A percentile compares a stretch with the other conserved stretches of the same genome.
These are phyloP conservation scores for Chlorella sp. DNA, from an alignment of 139 green algal species.

Conservation along the genomic window DNA sequence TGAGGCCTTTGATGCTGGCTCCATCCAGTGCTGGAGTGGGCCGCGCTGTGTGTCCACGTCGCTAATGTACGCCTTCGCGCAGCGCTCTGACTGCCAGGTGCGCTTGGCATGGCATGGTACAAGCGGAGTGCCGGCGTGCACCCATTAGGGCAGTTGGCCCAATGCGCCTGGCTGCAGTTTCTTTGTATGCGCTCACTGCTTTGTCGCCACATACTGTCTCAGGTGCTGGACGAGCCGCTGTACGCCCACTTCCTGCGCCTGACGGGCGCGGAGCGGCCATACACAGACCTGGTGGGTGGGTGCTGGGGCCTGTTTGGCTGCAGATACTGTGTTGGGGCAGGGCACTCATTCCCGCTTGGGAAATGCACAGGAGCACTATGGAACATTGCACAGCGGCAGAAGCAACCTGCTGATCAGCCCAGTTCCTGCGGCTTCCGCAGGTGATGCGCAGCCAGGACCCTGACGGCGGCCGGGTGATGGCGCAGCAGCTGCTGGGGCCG, in stretches of 20 bases:
- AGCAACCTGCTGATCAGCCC: too few relatives aligned
- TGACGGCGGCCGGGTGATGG: slow-evolving; percentile 58
- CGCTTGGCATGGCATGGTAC: too few relatives aligned
- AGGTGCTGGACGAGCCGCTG: slow-evolving; percentile 60
- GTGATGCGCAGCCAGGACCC: slow-evolving; percentile 37
- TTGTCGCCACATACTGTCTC: too few relatives aligned
- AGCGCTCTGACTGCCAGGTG: slow-evolving; percentile 40
- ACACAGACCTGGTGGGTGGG: slow-evolving; percentile 33
- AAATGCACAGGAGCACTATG: too few relatives aligned
- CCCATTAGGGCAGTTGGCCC: too few relatives aligned
- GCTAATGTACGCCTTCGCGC: slow-evolving; percentile 52
- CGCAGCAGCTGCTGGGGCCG: slow-evolving; percentile 38
- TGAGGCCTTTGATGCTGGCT: not conserved
- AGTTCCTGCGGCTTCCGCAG: too few relatives aligned
- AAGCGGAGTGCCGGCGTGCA: not conserved
- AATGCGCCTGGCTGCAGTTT: too few relatives aligned
- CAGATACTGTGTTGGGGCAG: not conserved
- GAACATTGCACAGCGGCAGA: too few relatives aligned
- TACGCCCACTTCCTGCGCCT: slow-evolving; percentile 51
- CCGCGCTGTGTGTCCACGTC: slow-evolving; percentile 42
- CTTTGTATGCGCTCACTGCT: too few relatives aligned
- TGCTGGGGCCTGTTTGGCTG: too few relatives aligned
- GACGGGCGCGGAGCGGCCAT: slow-evolving; percentile 32
- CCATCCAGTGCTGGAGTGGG: slow-evolving; percentile 49
- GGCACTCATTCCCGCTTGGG: too few relatives aligned